Evolutionary conservation across 2,329 filamentous ascomycete species (phyloP).

Genomic region (Colletotrichum sp.): DNA sequence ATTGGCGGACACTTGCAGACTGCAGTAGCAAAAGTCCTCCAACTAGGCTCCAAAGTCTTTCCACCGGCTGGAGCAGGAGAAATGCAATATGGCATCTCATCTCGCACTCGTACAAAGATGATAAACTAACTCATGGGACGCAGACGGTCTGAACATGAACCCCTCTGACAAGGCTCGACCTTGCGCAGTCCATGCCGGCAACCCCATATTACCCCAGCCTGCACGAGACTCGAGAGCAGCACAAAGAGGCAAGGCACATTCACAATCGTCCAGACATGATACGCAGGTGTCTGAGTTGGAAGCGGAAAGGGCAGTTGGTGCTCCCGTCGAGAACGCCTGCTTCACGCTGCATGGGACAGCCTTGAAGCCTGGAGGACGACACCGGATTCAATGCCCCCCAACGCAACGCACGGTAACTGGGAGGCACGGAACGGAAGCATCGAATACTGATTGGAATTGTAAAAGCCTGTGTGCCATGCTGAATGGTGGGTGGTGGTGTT

Average conservation of each 20-base stretch:
- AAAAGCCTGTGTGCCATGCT: not conserved
- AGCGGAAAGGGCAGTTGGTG: not conserved
- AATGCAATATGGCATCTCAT: conserved; percentile 4
- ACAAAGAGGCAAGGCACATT: not conserved
- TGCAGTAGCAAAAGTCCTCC: not conserved
- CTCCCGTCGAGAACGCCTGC: conserved; percentile 3
- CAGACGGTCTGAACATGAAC: conserved; percentile 12
- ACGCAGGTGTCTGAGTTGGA: not conserved
- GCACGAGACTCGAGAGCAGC: not conserved
- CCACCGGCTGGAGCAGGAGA: not conserved
- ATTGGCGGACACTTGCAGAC: not conserved
- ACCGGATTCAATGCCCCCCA: not conserved
- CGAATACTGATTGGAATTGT: not conserved
- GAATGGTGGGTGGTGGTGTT: not conserved
- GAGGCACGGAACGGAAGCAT: not conserved
- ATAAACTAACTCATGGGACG: not conserved
- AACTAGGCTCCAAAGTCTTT: not conserved
- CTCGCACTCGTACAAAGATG: not conserved
- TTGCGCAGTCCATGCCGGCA: not conserved
- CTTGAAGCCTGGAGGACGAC: not conserved
- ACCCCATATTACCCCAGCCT: not conserved
- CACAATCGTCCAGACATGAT: conserved; percentile 2
- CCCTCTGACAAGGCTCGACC: not conserved
- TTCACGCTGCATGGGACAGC: conserved; percentile 8
- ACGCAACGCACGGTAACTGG: not conserved